Evolutionary conservation across 352 stramenopile genomes (phyloP).

Genomic region (Globisporangium nodosum): DNA sequence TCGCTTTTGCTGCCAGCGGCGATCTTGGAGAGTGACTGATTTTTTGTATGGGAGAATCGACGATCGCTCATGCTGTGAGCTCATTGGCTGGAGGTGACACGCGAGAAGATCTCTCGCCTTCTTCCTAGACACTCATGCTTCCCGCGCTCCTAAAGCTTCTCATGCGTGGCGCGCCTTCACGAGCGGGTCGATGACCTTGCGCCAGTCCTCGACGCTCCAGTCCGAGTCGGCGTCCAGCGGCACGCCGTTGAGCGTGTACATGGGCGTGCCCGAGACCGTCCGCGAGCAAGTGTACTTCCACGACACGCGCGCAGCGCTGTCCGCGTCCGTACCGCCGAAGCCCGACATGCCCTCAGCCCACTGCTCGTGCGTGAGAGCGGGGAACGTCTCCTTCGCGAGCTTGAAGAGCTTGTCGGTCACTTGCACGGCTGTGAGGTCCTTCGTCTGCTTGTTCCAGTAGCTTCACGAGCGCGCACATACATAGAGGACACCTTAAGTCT

Average conservation of each 20-base stretch:
- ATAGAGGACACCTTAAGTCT: background rate
- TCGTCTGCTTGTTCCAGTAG: conserved; percentile 77
- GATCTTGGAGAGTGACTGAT: background rate
- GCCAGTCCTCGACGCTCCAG: conserved; percentile 49
- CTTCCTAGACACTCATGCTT: background rate
- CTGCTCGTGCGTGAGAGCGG: conserved; percentile 47
- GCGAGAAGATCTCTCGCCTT: background rate
- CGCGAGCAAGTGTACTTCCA: conserved; percentile 84
- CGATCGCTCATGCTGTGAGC: background rate
- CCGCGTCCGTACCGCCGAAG: conserved; percentile 64
- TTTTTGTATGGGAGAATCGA: background rate
- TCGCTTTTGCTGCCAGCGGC: background rate
- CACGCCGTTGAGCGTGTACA: conserved; percentile 81
- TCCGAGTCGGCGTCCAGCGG: conserved; percentile 47
- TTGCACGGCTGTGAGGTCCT: conserved; percentile 65
- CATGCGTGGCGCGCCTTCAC: conserved; percentile 14
- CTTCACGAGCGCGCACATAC: conserved; percentile 12
- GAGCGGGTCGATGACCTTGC: conserved; percentile 40
- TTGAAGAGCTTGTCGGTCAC: conserved; percentile 50
- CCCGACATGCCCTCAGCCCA: conserved; percentile 71
- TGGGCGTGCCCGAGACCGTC: conserved; percentile 60
- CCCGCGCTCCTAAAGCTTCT: background rate
- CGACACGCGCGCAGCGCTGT: conserved; percentile 45
- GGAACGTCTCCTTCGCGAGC: conserved; percentile 64
- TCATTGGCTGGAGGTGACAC: background rate